phyloP scores from a whole-genome alignment of 306 rosid species.

The Nissolia schottii region DNA sequence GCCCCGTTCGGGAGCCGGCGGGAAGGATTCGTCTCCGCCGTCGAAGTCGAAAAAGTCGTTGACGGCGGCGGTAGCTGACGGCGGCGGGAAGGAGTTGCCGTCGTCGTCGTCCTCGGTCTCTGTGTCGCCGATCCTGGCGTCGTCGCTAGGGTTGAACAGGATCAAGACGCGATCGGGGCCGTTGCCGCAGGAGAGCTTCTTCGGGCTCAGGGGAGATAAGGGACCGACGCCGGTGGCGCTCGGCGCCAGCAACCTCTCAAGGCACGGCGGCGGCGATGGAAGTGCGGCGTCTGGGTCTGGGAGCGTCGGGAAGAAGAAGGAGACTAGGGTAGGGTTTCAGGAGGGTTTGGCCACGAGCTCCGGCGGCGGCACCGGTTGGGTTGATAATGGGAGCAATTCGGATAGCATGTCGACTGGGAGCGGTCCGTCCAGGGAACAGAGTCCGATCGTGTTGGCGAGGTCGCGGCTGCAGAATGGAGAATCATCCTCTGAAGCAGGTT shows the following conservation, averaged over 20 bases:
- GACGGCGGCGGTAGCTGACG: conserved; percentile 25
- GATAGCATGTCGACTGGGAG: conserved; percentile 56
- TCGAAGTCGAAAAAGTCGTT: conserved; percentile 38
- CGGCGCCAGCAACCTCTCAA: conserved; percentile 72
- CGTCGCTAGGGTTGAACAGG: conserved; percentile 81
- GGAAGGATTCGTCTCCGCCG: conserved; percentile 20
- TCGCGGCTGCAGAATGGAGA: conserved; percentile 67
- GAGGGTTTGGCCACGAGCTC: conserved; percentile 30
- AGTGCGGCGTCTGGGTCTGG: conserved; percentile 27
- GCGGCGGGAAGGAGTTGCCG: conserved; percentile 25
- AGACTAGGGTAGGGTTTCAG: conserved; percentile 42
- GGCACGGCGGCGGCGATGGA: conserved; percentile 22
- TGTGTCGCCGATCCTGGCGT: conserved; percentile 92
- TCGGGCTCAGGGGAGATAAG: conserved; percentile 72
- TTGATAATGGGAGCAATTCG: conserved; percentile 54
- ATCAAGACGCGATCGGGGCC: conserved; percentile 99
- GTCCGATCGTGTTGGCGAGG: conserved; percentile 53
- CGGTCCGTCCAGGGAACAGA: conserved; percentile 53
- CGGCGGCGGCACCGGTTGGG: conserved; percentile 33
- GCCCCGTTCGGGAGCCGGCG: conserved; percentile 8
- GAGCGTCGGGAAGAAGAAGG: conserved; percentile 56
- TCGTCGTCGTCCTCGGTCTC: conserved; percentile 28
- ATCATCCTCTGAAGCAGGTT: conserved; percentile 71
- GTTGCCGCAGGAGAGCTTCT: conserved; percentile 93
- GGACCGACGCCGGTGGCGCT: conserved; percentile 32